Base-by-base conservation (phyloP, 1,284 basidiomycete genomes). In the Cystobasidium sp. region DNA sequence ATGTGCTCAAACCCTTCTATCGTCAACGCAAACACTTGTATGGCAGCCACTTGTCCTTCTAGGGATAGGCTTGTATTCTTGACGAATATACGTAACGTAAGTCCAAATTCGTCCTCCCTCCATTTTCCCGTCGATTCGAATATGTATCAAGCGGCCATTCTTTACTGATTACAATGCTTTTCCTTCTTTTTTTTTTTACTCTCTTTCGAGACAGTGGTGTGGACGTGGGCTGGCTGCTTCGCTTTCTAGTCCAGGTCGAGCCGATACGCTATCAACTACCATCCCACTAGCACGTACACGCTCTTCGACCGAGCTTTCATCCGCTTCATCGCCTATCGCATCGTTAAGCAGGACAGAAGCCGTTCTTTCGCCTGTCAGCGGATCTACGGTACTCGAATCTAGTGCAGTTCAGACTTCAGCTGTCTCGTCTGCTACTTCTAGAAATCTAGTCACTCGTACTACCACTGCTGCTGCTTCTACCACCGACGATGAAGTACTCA, bases 1-100 rank as follows among this genome's bases (percentile, higher is more conserved):
- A 63, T 63, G 61, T 63, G 61, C 44, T 6, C n/a, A 7, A 47
- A 22, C 31, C 61, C 61, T 12, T 22, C 44, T 14, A 22, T 63
- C n/a, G 43, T 44, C 3, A 37, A 46, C 24, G 61, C 61, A 16
- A 63, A 63, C 47, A 63, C 61, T 22, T 63, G 61, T 37, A 49
- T 63, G 20, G 46, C 43, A 43, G 61, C 43, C 14, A n/a, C 61
- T 63, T 63, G 61, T 37, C 43, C 61, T 22, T 6, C 16, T 37
- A 49, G 44, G 14, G 61, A 63, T 47, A 46, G 61, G 12, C 22
- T 22, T 24, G 61, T 47, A 3, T 63, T 63, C 61, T 41, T 63
- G 18, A 63, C n/a, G 3, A 49, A 63, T 24, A 63, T 63, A 8
- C 61, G 47, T 46, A 44, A 41, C 1, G 61, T 63, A 24, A 49